Percentiles rank a stretch among this genome's conserved stretches.
These are phyloP conservation scores for Mentha longifolia DNA, from an alignment of 257 asterid genomes.

Conservation along the genomic window DNA sequence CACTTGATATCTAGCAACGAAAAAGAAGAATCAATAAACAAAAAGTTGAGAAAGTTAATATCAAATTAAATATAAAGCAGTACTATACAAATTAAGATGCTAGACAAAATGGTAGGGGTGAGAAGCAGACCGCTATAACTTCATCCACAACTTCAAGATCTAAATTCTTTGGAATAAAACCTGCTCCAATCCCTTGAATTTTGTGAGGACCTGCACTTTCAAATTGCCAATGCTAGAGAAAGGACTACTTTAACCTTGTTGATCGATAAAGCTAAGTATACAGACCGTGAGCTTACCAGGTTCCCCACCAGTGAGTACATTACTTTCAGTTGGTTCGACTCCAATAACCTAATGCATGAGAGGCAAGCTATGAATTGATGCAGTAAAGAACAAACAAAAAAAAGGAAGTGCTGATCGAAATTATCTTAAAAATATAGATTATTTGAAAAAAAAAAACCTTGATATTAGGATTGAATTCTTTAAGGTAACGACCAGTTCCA, in stretches of 20 bases:
- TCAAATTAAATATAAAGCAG: not conserved
- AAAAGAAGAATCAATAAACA: slow-evolving; percentile 17
- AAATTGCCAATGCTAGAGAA: slow-evolving; percentile 60
- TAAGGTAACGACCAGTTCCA: slow-evolving; percentile 85
- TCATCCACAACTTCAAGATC: slow-evolving; percentile 84
- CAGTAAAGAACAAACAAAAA: slow-evolving; percentile 15
- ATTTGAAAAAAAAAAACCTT: slow-evolving; percentile 53
- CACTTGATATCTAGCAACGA: slow-evolving; percentile 74
- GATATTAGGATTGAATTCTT: slow-evolving; percentile 66
- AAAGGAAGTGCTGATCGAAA: not conserved
- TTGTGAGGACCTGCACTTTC: slow-evolving; percentile 99
- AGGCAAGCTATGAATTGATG: slow-evolving; percentile 21
- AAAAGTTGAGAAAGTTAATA: not conserved
- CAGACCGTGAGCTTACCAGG: slow-evolving; percentile 71
- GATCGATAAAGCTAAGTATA: slow-evolving; percentile 25
- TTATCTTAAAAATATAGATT: not conserved
- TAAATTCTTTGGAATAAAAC: slow-evolving; percentile 87
- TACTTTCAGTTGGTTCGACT: slow-evolving; percentile 91
- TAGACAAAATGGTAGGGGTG: slow-evolving; percentile 9
- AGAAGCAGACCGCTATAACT: slow-evolving; percentile 67
- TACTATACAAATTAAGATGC: not conserved
- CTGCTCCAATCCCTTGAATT: slow-evolving; percentile 99
- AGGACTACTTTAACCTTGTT: slow-evolving; percentile 34
- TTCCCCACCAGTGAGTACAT: slow-evolving; percentile 86
- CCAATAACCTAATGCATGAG: slow-evolving; percentile 69